These are phyloP conservation scores for Thinopyrum elongatum DNA, from an alignment of 176 grass and related monocot genomes.

Conservation along the genomic window DNA sequence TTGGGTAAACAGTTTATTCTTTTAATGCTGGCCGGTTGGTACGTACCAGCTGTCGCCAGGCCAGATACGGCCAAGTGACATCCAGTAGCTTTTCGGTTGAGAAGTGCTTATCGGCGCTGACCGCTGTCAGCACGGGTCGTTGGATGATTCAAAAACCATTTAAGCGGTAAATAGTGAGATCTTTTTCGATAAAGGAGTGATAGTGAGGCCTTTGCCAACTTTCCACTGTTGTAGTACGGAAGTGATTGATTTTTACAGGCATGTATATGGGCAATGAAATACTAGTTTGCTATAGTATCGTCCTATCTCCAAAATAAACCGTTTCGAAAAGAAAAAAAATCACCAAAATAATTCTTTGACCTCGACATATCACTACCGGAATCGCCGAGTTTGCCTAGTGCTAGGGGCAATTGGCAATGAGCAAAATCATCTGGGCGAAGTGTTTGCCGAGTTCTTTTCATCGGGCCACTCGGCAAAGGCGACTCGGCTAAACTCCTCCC, in stretches of 20 bases:
- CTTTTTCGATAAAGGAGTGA: no score
- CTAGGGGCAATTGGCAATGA: no score
- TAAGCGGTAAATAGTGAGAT: not conserved
- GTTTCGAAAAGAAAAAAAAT: no score
- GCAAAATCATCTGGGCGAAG: no score
- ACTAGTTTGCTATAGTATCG: not conserved
- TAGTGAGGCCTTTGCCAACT: not conserved
- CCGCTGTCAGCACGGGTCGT: not conserved
- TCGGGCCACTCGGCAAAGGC: no score
- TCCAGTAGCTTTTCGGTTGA: conserved; percentile 11
- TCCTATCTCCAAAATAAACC: not conserved
- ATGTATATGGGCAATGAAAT: not conserved
- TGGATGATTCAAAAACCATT: conserved; percentile 1
- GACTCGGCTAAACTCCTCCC: no score
- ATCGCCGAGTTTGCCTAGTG: no score
- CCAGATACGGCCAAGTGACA: conserved; percentile 9
- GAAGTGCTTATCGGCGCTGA: conserved; percentile 23
- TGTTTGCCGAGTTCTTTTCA: no score
- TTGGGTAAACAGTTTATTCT: not conserved
- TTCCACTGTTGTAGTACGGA: not conserved
- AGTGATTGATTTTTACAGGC: conserved; percentile 1
- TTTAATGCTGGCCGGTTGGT: not conserved
- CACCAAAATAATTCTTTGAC: not conserved
- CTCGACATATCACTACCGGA: not conserved
- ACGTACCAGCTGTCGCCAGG: no score